Evolutionary conservation across 2,329 filamentous ascomycete species (phyloP).

Genomic region (Penicillium sp.): DNA sequence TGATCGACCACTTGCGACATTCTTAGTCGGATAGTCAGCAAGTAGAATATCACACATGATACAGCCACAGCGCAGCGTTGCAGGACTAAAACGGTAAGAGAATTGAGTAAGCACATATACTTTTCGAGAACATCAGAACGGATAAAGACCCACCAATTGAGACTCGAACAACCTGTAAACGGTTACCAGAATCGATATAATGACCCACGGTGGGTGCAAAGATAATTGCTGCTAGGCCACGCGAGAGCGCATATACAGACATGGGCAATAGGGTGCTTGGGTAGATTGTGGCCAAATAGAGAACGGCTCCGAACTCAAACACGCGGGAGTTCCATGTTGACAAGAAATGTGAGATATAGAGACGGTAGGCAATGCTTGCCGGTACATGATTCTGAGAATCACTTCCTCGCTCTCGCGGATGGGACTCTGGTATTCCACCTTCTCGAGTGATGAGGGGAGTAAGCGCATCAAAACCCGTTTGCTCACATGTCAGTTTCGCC

Average conservation of each 20-base stretch:
- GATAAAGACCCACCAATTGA: conserved; percentile 49
- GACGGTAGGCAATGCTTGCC: conserved; percentile 13
- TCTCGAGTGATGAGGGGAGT: too few relatives aligned
- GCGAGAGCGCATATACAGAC: conserved; percentile 65
- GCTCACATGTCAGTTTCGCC: too few relatives aligned
- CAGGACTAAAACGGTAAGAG: too few relatives aligned
- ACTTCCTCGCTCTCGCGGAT: too few relatives aligned
- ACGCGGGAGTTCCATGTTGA: conserved; percentile 63
- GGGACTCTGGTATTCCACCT: too few relatives aligned
- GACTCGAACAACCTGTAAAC: conserved; percentile 51
- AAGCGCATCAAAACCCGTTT: too few relatives aligned
- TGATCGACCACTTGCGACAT: conserved; percentile 3
- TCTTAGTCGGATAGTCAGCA: neutral
- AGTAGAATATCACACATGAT: neutral
- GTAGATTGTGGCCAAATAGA: conserved; percentile 58
- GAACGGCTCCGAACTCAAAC: conserved; percentile 63
- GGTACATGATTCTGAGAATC: too few relatives aligned
- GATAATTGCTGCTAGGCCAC: conserved; percentile 58
- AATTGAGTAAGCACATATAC: too few relatives aligned
- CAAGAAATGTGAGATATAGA: conserved; percentile 49
- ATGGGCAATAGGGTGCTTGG: conserved; percentile 62
- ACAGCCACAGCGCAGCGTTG: neutral
- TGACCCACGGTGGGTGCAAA: conserved; percentile 60
- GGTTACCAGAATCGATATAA: conserved; percentile 57
- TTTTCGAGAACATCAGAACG: too few relatives aligned